phyloP scores from a whole-genome alignment of 352 stramenopile genomes.

The Pythium phragmiticola region DNA sequence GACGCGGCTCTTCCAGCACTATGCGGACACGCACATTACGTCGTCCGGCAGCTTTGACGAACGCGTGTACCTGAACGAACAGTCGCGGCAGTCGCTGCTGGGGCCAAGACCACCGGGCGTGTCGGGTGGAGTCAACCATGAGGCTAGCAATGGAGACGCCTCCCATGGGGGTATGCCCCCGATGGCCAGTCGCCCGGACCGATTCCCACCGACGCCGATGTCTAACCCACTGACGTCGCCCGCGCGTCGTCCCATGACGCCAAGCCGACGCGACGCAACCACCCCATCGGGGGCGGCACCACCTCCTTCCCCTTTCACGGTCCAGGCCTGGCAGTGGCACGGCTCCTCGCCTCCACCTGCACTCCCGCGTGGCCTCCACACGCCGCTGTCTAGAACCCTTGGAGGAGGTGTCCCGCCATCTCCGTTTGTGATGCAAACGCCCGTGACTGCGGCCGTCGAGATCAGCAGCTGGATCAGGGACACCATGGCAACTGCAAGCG shows the following conservation, averaged over 20 bases:
- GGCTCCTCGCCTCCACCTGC: conserved; percentile 48
- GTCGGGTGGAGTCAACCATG: neutral
- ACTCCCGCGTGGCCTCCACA: conserved; percentile 33
- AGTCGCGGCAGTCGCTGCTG: conserved; percentile 32
- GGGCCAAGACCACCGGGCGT: conserved; percentile 22
- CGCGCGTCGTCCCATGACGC: conserved; percentile 19
- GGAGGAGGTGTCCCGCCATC: conserved; percentile 33
- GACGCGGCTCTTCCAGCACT: conserved; percentile 27
- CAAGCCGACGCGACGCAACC: conserved; percentile 17
- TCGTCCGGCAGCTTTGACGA: conserved; percentile 31
- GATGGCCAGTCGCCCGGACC: conserved; percentile 9
- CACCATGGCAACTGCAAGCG: conserved; percentile 29
- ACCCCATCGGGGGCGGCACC: conserved; percentile 23
- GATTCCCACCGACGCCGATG: neutral
- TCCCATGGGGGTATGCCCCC: conserved; percentile 19
- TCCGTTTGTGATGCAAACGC: conserved; percentile 55
- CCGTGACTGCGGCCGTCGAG: conserved; percentile 76
- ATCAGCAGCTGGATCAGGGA: conserved; percentile 83
- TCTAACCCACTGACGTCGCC: conserved; percentile 24
- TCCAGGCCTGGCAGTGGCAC: conserved; percentile 72
- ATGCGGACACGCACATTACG: conserved; percentile 19
- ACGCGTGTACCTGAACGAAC: conserved; percentile 34
- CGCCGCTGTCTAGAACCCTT: conserved; percentile 24
- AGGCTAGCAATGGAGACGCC: conserved; percentile 19
- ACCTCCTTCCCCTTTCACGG: conserved; percentile 44